Evolutionary conservation across 2,329 filamentous ascomycete genomes (phyloP), one percentile per base, ranked within the genome.

Genomic region (Purpureocillium takamizusanense): DNA sequence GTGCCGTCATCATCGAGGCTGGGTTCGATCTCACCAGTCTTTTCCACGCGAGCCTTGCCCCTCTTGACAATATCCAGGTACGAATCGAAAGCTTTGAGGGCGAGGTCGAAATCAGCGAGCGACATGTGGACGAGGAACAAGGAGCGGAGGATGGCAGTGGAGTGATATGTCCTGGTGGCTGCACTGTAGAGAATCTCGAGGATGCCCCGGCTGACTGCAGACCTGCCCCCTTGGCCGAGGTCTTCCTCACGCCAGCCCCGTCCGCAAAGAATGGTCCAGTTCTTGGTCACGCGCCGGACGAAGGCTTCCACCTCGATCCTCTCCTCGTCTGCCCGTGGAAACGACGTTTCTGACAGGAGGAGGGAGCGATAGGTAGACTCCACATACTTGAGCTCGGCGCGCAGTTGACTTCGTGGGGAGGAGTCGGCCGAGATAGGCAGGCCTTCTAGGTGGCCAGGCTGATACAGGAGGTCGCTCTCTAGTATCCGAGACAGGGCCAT

Each of bases 161-260:
- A 98, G 61, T 98, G 92, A 54, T 92, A 98, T 0, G 89, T 95
- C 60, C 92, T 95, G 9, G 84, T 87, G 7, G 90, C 86, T 16
- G 89, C 86, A 30, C 83, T 83, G 60, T 97, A 98, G 7, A 98
- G 70, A 21, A 88, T 85, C 59, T 92, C 89, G 31, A 98, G 73
- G 25, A 94, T 79, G 36, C 80, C 80, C 38, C 83, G 78, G 45
- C 84, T 84, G 14, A 90, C 66, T 16, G 73, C 77, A 52, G 82
- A 78, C 50, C 87, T 84, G 8, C 88, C 89, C 6, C 85, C 87
- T 51, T 82, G 77, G 4, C 86, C 88, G 21, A 95, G 70, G 47
- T 95, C 87, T 38, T 78, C 67, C 46, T 94, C 83, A 31, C 71
- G 74, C 89, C 89, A 95, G 13, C 76, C 76, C 21, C 81, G 75